Evolutionary conservation across 441 rosid species (phyloP), one percentile per base, ranked within the genome.

Genomic region (Jatropha podagrica): DNA sequence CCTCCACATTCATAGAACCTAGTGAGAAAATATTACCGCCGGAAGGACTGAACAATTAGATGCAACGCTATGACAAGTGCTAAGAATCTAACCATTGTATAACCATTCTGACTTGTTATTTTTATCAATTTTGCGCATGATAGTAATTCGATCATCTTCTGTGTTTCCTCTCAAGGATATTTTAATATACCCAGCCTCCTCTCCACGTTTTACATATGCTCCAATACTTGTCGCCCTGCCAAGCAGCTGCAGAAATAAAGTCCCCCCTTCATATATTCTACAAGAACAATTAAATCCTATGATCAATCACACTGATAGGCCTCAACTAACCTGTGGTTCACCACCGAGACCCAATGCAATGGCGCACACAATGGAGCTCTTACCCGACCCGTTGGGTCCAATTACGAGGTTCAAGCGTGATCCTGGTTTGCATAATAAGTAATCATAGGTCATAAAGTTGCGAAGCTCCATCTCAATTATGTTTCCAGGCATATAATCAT

Each of bases 361-460:
- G 76, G 98, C 99, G 68, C 99, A 96, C 52, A 96, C 99, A 77
- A 96, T 87, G 71, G 99, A 91, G 81, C 99, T 96, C 86, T 96
- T 96, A 32, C 99, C 98, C 1, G 97, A 94, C 60, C 98, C 99
- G 66, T 96, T 96, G 17, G 98, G 99, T 73, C 98, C 99, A 81
- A 94, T 91, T 5, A 96, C 95, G 74, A 96, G 94, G 87, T 94
- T 94, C 75, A 96, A 81, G 27, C 97, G 93, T 20, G 99, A 83
- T 18, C 92, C 93, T 23, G 98, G 98, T 78, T 89, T 92, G 88
- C 96, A 96, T 10, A 85, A 82, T 80, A 94, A 79, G 80, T 84
- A 84, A 75, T 89, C 88, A 75, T 89, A 94, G 0, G 96, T 96
- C 98, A 96, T 96, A 79, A 96, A 93, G 82, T 96, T 92, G 68